Conservation (phyloP, 1,139 yeast species). For the Oligophagozyma castellii region DNA sequence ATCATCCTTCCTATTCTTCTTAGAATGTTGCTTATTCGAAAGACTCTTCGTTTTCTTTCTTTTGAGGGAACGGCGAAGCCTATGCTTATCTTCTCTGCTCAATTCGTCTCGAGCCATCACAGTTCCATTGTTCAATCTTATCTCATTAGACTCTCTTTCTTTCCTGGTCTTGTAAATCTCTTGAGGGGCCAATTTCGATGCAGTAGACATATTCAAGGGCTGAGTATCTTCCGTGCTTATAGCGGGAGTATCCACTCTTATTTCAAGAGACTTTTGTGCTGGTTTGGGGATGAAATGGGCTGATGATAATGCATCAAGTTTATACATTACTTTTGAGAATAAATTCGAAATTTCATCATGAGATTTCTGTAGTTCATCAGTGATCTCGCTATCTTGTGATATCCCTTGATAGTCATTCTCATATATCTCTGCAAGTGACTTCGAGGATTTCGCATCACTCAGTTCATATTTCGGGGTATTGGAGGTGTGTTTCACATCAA, state of each 20-base stretch:
- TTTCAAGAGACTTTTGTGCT: conserved; percentile 61
- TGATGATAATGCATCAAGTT: conserved; percentile 77
- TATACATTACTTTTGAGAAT: conserved; percentile 50
- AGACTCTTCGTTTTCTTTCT: conserved; percentile 56
- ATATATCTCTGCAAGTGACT: conserved; percentile 83
- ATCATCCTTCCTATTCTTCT: conserved; percentile 38
- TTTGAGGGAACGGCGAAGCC: conserved; percentile 77
- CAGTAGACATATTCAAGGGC: conserved; percentile 68
- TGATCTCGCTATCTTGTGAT: conserved; percentile 29
- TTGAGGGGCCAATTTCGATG: conserved; percentile 85
- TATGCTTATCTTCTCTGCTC: conserved; percentile 73
- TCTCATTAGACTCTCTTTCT: conserved; percentile 41
- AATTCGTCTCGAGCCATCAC: conserved; percentile 76
- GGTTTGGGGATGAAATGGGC: conserved; percentile 93
- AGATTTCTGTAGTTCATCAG: conserved; percentile 52
- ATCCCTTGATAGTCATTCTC: conserved; percentile 67
- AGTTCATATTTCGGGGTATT: conserved; percentile 46
- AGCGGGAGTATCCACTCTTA: conserved; percentile 69
- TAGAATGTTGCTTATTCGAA: conserved; percentile 28
- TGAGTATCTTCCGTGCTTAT: conserved; percentile 94
- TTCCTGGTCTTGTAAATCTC: conserved; percentile 64
- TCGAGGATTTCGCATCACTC: conserved; percentile 71
- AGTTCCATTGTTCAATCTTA: conserved; percentile 65
- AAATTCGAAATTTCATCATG: conserved; percentile 68
- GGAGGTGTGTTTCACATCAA: conserved; percentile 34